Evolutionary conservation across 2,329 filamentous ascomycete genomes (phyloP).

Genomic region (Xylaria sp.): DNA sequence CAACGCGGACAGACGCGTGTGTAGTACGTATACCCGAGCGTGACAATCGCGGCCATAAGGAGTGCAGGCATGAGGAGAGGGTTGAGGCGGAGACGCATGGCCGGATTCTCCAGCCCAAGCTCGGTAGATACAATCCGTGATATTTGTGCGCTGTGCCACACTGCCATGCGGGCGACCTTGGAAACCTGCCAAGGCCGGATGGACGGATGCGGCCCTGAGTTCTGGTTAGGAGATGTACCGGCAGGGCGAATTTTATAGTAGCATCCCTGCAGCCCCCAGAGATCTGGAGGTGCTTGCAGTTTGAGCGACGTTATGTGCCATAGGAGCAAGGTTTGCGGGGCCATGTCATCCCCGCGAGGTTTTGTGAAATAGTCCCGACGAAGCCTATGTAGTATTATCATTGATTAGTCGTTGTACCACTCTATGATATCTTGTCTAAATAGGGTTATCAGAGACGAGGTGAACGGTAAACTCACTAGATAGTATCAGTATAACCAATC

Average conservation of each 20-base stretch:
- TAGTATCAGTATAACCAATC: conserved; percentile 15
- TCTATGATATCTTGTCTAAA: background rate
- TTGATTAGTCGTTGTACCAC: background rate
- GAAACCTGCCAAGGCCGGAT: conserved; percentile 36
- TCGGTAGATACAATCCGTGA: conserved; percentile 35
- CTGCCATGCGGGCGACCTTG: conserved; percentile 33
- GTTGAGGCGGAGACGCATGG: conserved; percentile 34
- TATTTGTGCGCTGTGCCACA: conserved; percentile 41
- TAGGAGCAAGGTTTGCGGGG: conserved; percentile 32
- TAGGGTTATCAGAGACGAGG: background rate
- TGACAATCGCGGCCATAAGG: conserved; percentile 38
- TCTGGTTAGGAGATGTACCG: conserved; percentile 10
- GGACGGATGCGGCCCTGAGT: conserved; percentile 24
- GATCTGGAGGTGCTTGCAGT: conserved; percentile 38
- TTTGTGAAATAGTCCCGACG: conserved; percentile 22
- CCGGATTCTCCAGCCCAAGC: conserved; percentile 26
- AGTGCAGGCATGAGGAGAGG: conserved; percentile 39
- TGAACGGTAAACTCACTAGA: conserved; percentile 23
- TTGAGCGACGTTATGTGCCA: conserved; percentile 39
- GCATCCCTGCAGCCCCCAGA: conserved; percentile 33
- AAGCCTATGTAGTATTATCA: conserved; percentile 17
- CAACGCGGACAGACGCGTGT: conserved; percentile 30
- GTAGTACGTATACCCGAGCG: conserved; percentile 36
- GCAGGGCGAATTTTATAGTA: conserved; percentile 37
- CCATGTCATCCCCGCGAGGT: conserved; percentile 13